Base-by-base conservation (phyloP, 2,329 filamentous ascomycete genomes). In the Arthroderma sp. region DNA sequence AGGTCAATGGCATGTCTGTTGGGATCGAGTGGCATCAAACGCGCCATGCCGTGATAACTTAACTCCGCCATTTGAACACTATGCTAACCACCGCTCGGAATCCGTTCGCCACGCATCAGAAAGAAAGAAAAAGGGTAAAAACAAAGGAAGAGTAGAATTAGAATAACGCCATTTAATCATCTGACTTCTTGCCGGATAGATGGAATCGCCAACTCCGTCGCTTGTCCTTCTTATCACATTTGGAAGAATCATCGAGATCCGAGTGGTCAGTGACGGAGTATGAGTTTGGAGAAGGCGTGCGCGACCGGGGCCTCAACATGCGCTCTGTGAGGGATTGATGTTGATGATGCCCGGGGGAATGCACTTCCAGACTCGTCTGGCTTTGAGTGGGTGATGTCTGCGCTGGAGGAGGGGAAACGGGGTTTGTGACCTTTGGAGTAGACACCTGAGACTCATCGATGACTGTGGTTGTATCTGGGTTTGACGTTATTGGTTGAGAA, bases 261-360 rank as follows among this genome's bases (percentile, higher is more conserved):
- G 89, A 95, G 21, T 85, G 82, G 63, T 94, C 90, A 23, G 91
- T 93, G 62, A 83, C 77, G 2, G 80, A 83, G 0, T 80, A 81
- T 2, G 44, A 51, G 44, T 51, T 51, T 49, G 79, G 79, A 9
- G 88, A 91, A 2, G 84, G 82, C 0, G 87, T 82, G 0, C 88
- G 88, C 0, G 89, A 95, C 59, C 80, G 79, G 61, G 83, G 82
- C 62, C 81, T 84, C 33, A 91, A 68, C 0, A 79, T 77, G 5
- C 75, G 71, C 60, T 77, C 71, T 56, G 73, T 68, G 57, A 76
- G 71, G 55, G 77, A 76, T 57, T 68, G 13, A n/a, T 31, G 51
- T 8, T 54, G 41, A 19, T n/a, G 55, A 54, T 66, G 54, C 54
- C 63, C 23, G 2, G 35, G 38, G 31, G 52, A 21, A 9, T 11